Base-by-base conservation (phyloP, 75 land plant species). In the Selaginella moellendorffii region DNA sequence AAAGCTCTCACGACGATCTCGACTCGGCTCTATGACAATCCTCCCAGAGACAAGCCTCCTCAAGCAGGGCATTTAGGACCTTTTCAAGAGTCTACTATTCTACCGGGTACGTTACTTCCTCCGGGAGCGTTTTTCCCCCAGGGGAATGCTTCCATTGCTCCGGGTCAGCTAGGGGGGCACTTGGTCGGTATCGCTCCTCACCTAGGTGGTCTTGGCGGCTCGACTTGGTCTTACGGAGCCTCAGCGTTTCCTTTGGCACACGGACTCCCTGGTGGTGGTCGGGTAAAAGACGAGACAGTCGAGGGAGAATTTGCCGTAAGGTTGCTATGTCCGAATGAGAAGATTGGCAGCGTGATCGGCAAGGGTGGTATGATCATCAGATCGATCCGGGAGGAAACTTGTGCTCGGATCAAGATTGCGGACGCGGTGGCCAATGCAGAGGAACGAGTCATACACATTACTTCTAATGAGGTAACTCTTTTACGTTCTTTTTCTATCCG, bases 321-420 rank as follows among this genome's bases (percentile, higher is more conserved):
- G 27, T 12, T 95, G 31, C 69, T 90, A 0, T 95, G 97, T 62
- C 80, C 88, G 0, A 82, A 79, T 76, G 84, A 67, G 0, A 84
- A 75, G 61, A 83, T 90, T 78, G 99, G 99, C 17, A 85, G 86
- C 26, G 86, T 95, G n/a, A 95, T 90, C 62, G 99, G 99, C 0
- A 95, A 95, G 53, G 85, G 88, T 74, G 99, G 99, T 52, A 78
- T 54, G 1, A 86, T 83, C 21, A 90, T 95, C 18, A 84, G 87
- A 24, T 90, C 82, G 52, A 76, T 95, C 24, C 83, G 99, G 18
- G 85, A 90, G 24, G 95, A 86, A 25, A 78, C 97, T 20, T 75
- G 86, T 27, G 88, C 99, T 17, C 56, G 29, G 30, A 82, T 95
- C 19, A 95, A 86, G 59, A 83, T 95, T 52, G 83, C 80, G 51